Evolutionary conservation across 495 filamentous ascomycete species (phyloP), one percentile per base, ranked within the genome.

Genomic region (Filosporella fistucella): DNA sequence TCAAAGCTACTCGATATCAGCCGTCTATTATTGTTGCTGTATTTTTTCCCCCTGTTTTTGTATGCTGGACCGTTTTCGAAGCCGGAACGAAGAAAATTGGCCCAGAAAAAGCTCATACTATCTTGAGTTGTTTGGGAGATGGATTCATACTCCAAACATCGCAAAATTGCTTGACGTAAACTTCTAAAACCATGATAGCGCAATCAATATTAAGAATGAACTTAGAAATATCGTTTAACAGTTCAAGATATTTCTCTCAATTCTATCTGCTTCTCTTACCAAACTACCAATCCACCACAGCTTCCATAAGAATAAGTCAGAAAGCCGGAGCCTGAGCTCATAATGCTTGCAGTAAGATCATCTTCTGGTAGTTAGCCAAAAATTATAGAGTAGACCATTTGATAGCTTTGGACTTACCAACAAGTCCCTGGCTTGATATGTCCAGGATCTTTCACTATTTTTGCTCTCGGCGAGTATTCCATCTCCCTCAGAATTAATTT

Each of bases 401-500:
- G 16, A 42, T 16, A 42, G 14, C 22, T 16, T n/a, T 26, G 20
- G 24, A 29, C 24, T 42, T 42, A 42, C 39, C n/a, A 42, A 42
- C 39, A 42, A 42, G 39, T 24, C 24, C 39, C 24, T 29, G 39
- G 22, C 22, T 20, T 20, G 22, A 42, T 24, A 17, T 42, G 39
- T 24, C 39, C 39, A 42, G 22, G 17, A 29, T 42, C 39, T 42
- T 42, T 21, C 24, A 42, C 39, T 26, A 21, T 29, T 26, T 26
- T 21, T 20, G 39, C 39, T n/a, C 16, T 20, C 21, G 39, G 39
- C 39, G 39, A 42, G 24, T 42, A 21, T 42, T 28, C 24, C 16
- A n/a, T 42, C 39, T 42, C 39, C 39, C 18, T 24, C 14, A 42
- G 39, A 21, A 42, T 42, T 12, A 42, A 24, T 26, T 29, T 24